Base-by-base conservation (phyloP, 31 red algal genomes). In the Bonnemaisonia californica region DNA sequence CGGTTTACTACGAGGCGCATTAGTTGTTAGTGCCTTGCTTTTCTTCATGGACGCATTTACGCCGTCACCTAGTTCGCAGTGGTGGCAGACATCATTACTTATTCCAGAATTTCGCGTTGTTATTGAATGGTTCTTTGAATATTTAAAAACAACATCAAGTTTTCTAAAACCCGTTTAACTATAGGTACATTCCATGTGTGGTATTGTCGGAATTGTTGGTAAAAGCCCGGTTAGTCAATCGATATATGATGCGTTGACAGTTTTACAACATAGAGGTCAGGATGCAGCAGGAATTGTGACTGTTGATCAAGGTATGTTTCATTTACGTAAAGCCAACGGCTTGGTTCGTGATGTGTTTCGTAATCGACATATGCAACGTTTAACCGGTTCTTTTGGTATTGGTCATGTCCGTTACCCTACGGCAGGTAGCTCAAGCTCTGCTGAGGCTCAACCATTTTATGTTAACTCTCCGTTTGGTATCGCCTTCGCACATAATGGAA, bases 401-500 rank as follows among this genome's bases (percentile, higher is more conserved):
- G 97, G 75, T 40, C 97, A 99, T 68, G 87, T 83, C 57, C 89
- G 97, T 57, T 98, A 98, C 69, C 89, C 90, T 16, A 99, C 97
- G 24, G 55, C 97, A 29, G 97, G 97, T 24, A 87, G 79, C 35
- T 92, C 91, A 48, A 84, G 51, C 38, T 74, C 94, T 24, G 57
- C 88, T 13, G 94, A 99, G 62, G 93, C 92, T 0, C 97, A 99
- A 68, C 97, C 97, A 71, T 96, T 96, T 75, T 74, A 69, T 7
- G 93, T 77, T 4, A 84, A 38, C 37, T 88, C 89, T 68, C 83
- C 82, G 9, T 69, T 88, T 34, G 95, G 91, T 23, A 78, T 99
- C 31, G 91, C 97, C 4, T 80, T 99, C 54, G 89, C 90, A 32
- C 97, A 99, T 77, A 99, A 99, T 75, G 97, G 97, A 48, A 99